Percentiles rank a stretch among this genome's conserved stretches.
phyloP scores from a whole-genome alignment of 176 grass and related monocot genomes.

The Saccharum officinarum region DNA sequence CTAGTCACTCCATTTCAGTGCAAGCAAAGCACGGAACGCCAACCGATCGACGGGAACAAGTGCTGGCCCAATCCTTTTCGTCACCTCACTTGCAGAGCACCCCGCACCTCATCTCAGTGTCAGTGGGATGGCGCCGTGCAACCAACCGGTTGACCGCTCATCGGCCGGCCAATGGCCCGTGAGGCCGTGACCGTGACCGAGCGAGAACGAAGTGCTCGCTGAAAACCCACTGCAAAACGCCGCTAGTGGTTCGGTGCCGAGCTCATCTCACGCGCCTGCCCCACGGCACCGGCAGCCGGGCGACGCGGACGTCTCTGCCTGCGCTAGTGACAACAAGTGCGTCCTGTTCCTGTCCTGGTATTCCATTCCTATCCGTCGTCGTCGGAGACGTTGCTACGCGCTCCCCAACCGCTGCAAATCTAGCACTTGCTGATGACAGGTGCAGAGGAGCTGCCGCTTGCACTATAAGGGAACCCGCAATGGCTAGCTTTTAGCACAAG shows the following conservation, averaged over 20 bases:
- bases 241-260: conserved; percentile 26
- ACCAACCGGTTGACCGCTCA: conserved; percentile 32
- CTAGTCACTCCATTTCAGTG: background rate
- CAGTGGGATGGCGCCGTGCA: background rate
- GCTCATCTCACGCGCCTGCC: conserved; percentile 18
- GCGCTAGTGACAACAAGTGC: conserved; percentile 18
- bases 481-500: too few relatives aligned
- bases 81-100: background rate
- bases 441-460: background rate
- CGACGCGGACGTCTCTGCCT: background rate
- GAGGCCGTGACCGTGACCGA: background rate
- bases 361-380: background rate
- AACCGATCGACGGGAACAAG: background rate
- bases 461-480: too few relatives aligned
- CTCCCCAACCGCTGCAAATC: background rate
- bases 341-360: background rate
- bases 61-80: background rate
- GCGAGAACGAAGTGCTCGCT: background rate
- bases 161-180: background rate
- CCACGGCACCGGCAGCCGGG: conserved; percentile 8
- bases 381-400: background rate
- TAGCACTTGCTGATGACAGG: background rate
- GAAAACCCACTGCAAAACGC: background rate
- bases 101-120: background rate
- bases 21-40: background rate